Evolutionary conservation across 2,329 filamentous ascomycete genomes (phyloP), one percentile per base, ranked within the genome.

Genomic region (Intubia oerlemansii): DNA sequence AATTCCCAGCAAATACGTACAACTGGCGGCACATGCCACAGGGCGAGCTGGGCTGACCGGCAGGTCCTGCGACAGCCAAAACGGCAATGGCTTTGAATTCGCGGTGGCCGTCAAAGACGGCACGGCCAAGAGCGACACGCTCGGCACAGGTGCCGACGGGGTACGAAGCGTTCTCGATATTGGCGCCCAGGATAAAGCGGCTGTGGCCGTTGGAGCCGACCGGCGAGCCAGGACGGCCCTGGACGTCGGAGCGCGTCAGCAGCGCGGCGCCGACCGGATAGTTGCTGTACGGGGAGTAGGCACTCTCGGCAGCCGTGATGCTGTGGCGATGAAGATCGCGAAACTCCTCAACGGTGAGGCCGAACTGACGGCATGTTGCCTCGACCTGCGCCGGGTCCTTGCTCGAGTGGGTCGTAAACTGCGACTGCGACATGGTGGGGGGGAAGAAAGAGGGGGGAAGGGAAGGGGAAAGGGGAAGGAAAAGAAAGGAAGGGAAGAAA

Each of bases 21-120:
- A 85, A 91, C 48, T 93, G 85, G 42, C 85, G 62, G 49, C 85
- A 95, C 82, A 92, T 93, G 31, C 88, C 88, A 47, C 88, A 98
- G 1, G 88, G 88, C 36, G 73, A 72, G 27, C 64, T 64, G 4
- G 71, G 68, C 17, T 13, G 21, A 10, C 27, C 18, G 7, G 68
- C 13, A 3, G 32, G 21, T 18, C 50, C 52, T 24, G 78, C 74
- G 46, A 93, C 78, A 5, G 84, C 90, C 6, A 78, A 66, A 4
- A 98, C 82, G 11, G 78, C 85, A 14, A 98, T 51, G 13, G 84
- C 85, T 43, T 68, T 72, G 52, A 90, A 80, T 17, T 41, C 43
- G 6, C 38, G 51, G 38, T 63, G 51, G 4, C 66, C 64, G 29
- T 54, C 54, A 6, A 67, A 64, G 5, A 93, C 66, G 14, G 85